Percentiles rank a stretch among this genome's conserved stretches.
Conservation (phyloP, 2,329 filamentous ascomycete genomes). For the Xylariaceae sp. region DNA sequence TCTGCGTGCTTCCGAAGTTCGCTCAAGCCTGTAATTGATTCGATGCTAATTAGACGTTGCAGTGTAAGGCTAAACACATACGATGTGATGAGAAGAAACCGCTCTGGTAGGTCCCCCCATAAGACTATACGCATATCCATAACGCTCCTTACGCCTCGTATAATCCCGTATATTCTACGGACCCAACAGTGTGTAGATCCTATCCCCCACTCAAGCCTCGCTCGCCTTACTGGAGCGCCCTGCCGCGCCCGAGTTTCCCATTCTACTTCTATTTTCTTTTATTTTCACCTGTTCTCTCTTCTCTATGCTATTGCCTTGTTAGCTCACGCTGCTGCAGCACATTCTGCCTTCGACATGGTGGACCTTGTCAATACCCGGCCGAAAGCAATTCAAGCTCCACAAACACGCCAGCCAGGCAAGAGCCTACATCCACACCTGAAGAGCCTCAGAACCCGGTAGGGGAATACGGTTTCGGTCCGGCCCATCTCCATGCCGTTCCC, state of each 20-base stretch:
- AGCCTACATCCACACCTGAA: constrained; percentile 30
- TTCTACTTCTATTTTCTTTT: not conserved
- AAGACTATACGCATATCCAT: constrained; percentile 9
- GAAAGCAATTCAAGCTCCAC: constrained; percentile 34
- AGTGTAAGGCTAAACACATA: constrained; percentile 50
- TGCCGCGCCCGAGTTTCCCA: not conserved
- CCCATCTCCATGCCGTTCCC: constrained; percentile 32
- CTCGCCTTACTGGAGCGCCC: not conserved
- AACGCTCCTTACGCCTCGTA: not conserved
- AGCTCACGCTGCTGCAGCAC: constrained; percentile 42
- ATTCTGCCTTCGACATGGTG: constrained; percentile 52
- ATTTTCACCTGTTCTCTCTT: not conserved
- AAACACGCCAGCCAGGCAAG: constrained; percentile 24
- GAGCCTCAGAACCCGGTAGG: constrained; percentile 32
- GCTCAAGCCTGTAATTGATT: constrained; percentile 1
- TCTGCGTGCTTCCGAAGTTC: not conserved
- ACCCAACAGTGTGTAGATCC: too few species aligned
- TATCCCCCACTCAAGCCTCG: constrained; percentile 5
- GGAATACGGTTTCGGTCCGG: constrained; percentile 21
- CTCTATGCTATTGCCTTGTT: not conserved
- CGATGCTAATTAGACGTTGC: constrained; percentile 10
- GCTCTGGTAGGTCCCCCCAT: constrained; percentile 49
- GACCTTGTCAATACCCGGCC: constrained; percentile 46
- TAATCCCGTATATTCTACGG: constrained; percentile 13
- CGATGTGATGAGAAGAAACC: constrained; percentile 54